Evolutionary conservation across 768 basidiomycete species (phyloP).

Genomic region (Amanita jacksonii): DNA sequence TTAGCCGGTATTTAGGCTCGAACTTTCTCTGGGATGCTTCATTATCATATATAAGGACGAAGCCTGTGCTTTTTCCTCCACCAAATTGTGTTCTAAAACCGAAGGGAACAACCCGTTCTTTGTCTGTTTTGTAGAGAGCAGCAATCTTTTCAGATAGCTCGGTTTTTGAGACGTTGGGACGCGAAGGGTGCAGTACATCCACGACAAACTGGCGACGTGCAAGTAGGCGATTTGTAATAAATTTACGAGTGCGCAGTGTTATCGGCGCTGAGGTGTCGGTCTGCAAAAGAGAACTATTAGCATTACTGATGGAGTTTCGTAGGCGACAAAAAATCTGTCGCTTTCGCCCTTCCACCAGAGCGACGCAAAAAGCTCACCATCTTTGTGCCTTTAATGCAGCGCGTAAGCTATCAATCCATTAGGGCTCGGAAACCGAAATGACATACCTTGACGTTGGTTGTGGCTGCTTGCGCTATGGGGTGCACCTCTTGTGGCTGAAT

Average conservation of each 20-base stretch:
- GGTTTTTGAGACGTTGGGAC: slow-evolving; percentile 85
- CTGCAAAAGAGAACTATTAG: slow-evolving; percentile 27
- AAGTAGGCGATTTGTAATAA: slow-evolving; percentile 97
- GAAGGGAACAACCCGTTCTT: slow-evolving; percentile 85
- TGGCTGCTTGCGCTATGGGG: slow-evolving; percentile 15
- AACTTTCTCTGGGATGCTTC: slow-evolving; percentile 94
- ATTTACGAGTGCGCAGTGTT: slow-evolving; percentile 97
- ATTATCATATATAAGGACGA: slow-evolving; percentile 95
- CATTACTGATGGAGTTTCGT: too few relatives aligned
- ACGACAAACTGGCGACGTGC: slow-evolving; percentile 94
- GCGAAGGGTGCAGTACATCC: slow-evolving; percentile 91
- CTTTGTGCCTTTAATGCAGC: slow-evolving; percentile 15
- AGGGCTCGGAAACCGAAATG: slow-evolving; percentile 6
- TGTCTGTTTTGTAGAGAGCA: slow-evolving; percentile 85
- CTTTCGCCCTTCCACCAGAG: too few relatives aligned
- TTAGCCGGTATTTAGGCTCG: slow-evolving; percentile 91
- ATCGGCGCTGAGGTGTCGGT: slow-evolving; percentile 77
- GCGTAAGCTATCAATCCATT: background rate
- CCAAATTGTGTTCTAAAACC: slow-evolving; percentile 95
- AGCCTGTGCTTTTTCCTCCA: slow-evolving; percentile 96
- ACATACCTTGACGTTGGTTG: slow-evolving; percentile 15
- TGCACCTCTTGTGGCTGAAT: slow-evolving; percentile 23
- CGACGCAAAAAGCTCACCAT: too few relatives aligned
- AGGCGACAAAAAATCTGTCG: too few relatives aligned
- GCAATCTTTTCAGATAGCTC: slow-evolving; percentile 93